Conservation (phyloP, 2,329 filamentous ascomycete species). For the Fonsecaea monophora region DNA sequence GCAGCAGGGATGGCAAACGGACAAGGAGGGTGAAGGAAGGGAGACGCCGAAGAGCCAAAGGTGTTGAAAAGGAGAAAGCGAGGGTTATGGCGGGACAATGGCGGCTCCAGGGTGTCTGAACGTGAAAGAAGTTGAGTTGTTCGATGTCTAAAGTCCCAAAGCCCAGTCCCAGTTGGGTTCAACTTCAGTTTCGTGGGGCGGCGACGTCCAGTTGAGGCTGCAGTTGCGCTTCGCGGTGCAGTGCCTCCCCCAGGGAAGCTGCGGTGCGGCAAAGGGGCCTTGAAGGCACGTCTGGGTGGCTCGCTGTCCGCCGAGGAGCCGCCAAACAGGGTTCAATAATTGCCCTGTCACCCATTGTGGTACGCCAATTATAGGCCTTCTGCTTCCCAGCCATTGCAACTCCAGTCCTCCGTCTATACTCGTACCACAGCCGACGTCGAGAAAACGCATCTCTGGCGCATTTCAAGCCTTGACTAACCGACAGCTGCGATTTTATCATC, state of each 20-base stretch:
- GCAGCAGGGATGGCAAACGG: conserved; percentile 7
- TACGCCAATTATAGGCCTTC: conserved; percentile 3
- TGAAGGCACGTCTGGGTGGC: background rate
- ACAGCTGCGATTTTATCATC: conserved; percentile 19
- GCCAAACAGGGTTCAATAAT: conserved; percentile 3
- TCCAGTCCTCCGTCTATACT: background rate
- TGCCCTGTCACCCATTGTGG: background rate
- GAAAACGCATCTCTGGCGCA: background rate
- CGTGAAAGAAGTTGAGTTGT: background rate
- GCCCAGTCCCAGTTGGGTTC: conserved; percentile 1
- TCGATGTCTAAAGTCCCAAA: conserved; percentile 6
- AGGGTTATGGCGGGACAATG: conserved; percentile 25
- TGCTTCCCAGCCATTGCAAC: background rate
- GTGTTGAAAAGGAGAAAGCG: conserved; percentile 19
- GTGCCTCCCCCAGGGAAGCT: conserved; percentile 8
- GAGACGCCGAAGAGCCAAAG: background rate
- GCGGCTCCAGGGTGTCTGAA: background rate
- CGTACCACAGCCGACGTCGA: background rate
- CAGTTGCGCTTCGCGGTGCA: conserved; percentile 7
- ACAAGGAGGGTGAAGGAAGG: conserved; percentile 11
- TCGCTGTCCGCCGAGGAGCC: background rate
- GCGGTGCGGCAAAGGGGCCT: conserved; percentile 3
- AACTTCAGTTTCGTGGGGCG: conserved; percentile 19
- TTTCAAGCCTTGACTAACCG: background rate
- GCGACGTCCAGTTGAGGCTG: conserved; percentile 17